Evolutionary conservation across 1,284 basidiomycete genomes (phyloP).

Genomic region (Acaromyces ingoldii): DNA sequence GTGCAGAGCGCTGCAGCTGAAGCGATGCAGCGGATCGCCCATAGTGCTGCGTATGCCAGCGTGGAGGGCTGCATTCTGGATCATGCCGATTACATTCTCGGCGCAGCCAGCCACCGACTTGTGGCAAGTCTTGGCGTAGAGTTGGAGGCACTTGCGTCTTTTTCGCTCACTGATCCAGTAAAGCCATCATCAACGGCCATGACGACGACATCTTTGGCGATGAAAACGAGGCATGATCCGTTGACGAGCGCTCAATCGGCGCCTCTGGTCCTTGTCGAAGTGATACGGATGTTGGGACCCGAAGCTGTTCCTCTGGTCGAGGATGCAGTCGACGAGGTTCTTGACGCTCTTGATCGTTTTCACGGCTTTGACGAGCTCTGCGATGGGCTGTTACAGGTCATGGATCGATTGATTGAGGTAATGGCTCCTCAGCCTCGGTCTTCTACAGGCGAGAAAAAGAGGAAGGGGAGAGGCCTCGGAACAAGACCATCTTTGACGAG

Average conservation of each 20-base stretch:
- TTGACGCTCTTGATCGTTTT: constrained; percentile 46
- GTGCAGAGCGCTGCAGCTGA: constrained; percentile 13
- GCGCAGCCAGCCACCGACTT: constrained; percentile 35
- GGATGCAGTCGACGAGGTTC: constrained; percentile 48
- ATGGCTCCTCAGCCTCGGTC: constrained; percentile 23
- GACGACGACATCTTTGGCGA: neutral
- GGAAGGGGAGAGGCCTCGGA: neutral
- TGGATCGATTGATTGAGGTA: constrained; percentile 33
- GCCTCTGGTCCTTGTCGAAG: constrained; percentile 47
- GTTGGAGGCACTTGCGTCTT: neutral
- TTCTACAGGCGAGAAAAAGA: neutral
- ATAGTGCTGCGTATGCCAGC: constrained; percentile 35
- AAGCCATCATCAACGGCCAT: neutral
- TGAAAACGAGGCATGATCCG: constrained; percentile 11
- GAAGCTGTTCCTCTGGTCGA: constrained; percentile 43
- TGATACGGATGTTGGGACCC: constrained; percentile 40
- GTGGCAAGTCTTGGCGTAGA: constrained; percentile 13
- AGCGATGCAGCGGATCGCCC: constrained; percentile 25
- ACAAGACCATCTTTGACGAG: neutral
- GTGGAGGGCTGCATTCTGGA: constrained; percentile 34
- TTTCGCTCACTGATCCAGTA: neutral
- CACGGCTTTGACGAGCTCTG: constrained; percentile 34
- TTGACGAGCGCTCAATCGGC: constrained; percentile 37
- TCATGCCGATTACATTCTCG: constrained; percentile 46
- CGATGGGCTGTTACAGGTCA: constrained; percentile 35